These are phyloP conservation scores for Tricholoma matsutake DNA, from an alignment of 768 basidiomycete species.

Conservation along the genomic window DNA sequence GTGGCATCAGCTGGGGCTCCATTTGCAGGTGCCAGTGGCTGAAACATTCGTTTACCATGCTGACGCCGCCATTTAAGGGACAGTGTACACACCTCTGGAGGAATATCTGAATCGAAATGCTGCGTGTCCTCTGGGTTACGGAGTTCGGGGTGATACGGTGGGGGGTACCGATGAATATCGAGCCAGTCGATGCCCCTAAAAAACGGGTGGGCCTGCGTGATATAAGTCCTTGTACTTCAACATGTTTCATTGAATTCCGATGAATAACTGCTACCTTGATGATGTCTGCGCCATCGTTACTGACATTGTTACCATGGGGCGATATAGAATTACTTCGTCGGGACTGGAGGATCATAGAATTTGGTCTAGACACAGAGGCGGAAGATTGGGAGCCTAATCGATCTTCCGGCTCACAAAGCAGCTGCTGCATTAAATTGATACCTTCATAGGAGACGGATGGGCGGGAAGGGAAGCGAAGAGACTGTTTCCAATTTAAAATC, in stretches of 20 bases:
- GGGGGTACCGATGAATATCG: constrained; percentile 76
- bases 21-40: constrained; percentile 89
- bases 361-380: constrained; percentile 67
- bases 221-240: constrained; percentile 8
- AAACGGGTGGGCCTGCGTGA: constrained; percentile 77
- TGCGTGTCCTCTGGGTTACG: constrained; percentile 80
- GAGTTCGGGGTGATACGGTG: constrained; percentile 90
- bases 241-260: constrained; percentile 3
- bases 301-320: constrained; percentile 41
- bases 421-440: constrained; percentile 79
- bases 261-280: constrained; percentile 63
- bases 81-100: constrained; percentile 64
- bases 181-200: constrained; percentile 90
- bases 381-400: constrained; percentile 78
- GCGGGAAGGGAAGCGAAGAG: constrained; percentile 79
- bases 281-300: constrained; percentile 80
- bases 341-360: constrained; percentile 72
- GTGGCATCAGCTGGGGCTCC: constrained; percentile 82
- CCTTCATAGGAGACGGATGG: constrained; percentile 87
- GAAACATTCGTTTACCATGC: constrained; percentile 32
- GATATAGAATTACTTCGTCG: constrained; percentile 72
- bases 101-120: constrained; percentile 95
- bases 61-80: background rate
- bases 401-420: constrained; percentile 95
- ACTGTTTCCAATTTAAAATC: constrained; percentile 93